Evolutionary conservation across 2,329 filamentous ascomycete species (phyloP), one percentile per base, ranked within the genome.

Genomic region (Purpureocillium takamizusanense): DNA sequence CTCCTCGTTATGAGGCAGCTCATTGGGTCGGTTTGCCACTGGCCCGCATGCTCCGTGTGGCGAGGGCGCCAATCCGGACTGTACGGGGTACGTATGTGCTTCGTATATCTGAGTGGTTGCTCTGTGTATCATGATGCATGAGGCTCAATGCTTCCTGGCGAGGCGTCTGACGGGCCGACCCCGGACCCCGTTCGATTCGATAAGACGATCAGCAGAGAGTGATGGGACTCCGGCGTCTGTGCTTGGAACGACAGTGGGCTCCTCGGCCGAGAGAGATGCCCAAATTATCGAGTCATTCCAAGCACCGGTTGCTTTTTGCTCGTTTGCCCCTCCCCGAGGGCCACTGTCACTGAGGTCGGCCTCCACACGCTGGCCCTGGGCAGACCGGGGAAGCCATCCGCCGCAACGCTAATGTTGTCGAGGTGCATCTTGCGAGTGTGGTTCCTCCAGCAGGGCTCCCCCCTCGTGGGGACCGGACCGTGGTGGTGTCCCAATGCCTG

Each of bases 331-430:
- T 29, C 34, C 23, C 18, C 3, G n/a, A 9, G 33, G 15, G 33
- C 32, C 32, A 34, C 33, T 34, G 32, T 17, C 32, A 16, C 10
- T 11, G 21, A 25, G 21, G 21, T 25, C 10, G 21, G 21, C 21
- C 28, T 40, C 34, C 34, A 40, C 33, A 40, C 33, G 17, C 30
- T 33, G 35, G 29, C 23, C 35, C 25, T 17, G 31, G 34, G 28
- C 37, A 28, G 36, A 16, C 36, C 40, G 44, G 42, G 44, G 37
- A 37, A 40, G 28, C 30, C 31, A 46, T 46, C 43, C 41, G 42
- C 15, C 34, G 16, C 37, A 36, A 25, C 37, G 33, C 43, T 41
- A 43, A 39, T 33, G 43, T 42, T 36, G 25, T 35, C 33, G 27
- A 39, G 33, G 33, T 38, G 37, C 31, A 17, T 38, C 21, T 36